A percentile compares a stretch with the other conserved stretches of the same genome.
Evolutionary conservation across 768 basidiomycete genomes (phyloP).

Genomic region (Daedalea quercina): DNA sequence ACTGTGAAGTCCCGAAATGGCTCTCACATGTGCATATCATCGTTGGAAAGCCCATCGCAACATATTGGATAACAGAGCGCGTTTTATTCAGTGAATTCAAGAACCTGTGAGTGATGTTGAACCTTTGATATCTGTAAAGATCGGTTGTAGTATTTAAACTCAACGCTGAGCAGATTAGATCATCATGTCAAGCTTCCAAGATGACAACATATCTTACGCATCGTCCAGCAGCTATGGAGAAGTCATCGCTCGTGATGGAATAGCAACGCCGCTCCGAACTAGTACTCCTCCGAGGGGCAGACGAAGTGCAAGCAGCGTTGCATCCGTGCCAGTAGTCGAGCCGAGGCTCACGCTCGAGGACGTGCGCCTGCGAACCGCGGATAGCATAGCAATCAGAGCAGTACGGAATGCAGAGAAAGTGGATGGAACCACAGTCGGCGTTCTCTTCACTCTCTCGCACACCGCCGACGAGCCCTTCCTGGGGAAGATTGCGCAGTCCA

Average conservation of each 20-base stretch:
- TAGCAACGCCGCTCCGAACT: not conserved
- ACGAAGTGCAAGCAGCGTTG: not conserved
- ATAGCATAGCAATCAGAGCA: constrained; percentile 47
- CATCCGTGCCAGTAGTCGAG: not conserved
- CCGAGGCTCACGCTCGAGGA: constrained; percentile 40
- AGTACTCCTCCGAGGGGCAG: not conserved
- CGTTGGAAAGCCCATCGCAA: too few species aligned
- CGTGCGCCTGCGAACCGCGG: constrained; percentile 53
- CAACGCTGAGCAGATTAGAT: too few species aligned
- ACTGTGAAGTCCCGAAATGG: too few species aligned
- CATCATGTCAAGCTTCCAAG: too few species aligned
- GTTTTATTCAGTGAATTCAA: too few species aligned
- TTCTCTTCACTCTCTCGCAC: constrained; percentile 54
- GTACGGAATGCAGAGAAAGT: constrained; percentile 41
- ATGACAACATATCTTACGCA: not conserved
- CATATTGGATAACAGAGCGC: too few species aligned
- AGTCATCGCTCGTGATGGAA: not conserved
- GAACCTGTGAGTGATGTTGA: too few species aligned
- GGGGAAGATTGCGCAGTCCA: constrained; percentile 41
- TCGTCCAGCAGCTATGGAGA: constrained; percentile 4
- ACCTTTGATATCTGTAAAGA: too few species aligned
- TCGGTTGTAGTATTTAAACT: too few species aligned
- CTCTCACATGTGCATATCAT: too few species aligned
- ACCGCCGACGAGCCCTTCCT: constrained; percentile 52
- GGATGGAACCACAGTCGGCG: constrained; percentile 53